Percentiles rank a stretch among this genome's conserved stretches.
These are phyloP conservation scores for Daldinia sp. DNA, from an alignment of 2,329 filamentous ascomycete species.

Conservation along the genomic window DNA sequence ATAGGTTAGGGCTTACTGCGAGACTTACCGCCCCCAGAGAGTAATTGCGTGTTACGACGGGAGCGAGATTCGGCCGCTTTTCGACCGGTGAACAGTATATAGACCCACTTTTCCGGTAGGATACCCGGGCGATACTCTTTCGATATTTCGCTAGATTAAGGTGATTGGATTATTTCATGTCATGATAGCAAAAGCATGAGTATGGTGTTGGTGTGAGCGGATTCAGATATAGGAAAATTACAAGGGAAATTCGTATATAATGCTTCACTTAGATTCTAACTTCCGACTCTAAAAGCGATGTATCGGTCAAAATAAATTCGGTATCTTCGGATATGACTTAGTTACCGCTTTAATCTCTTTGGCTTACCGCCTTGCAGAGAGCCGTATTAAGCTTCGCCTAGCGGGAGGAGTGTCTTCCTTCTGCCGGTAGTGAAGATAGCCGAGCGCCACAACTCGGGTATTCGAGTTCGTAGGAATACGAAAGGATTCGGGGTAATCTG, in stretches of 20 bases:
- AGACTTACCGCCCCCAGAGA: too few relatives aligned
- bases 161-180: not conserved
- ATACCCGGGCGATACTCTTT: not conserved
- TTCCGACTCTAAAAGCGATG: not conserved
- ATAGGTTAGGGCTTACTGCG: not conserved
- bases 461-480: not conserved
- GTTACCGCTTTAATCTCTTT: not conserved
- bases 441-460: conserved; percentile 3
- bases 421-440: conserved; percentile 8
- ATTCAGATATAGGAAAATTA: too few relatives aligned
- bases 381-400: not conserved
- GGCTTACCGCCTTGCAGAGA: not conserved
- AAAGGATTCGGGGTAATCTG: not conserved
- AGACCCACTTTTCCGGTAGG: not conserved
- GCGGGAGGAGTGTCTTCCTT: conserved; percentile 6
- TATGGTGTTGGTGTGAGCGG: not conserved
- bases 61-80: conserved; percentile 1
- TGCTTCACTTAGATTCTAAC: not conserved
- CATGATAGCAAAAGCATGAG: not conserved
- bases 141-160: not conserved
- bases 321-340: not conserved
- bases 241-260: too few relatives aligned
- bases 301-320: not conserved
- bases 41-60: too few relatives aligned
- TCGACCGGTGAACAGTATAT: not conserved